Conservation (phyloP, 495 filamentous ascomycete genomes). For the Penicillium mononematosum region DNA sequence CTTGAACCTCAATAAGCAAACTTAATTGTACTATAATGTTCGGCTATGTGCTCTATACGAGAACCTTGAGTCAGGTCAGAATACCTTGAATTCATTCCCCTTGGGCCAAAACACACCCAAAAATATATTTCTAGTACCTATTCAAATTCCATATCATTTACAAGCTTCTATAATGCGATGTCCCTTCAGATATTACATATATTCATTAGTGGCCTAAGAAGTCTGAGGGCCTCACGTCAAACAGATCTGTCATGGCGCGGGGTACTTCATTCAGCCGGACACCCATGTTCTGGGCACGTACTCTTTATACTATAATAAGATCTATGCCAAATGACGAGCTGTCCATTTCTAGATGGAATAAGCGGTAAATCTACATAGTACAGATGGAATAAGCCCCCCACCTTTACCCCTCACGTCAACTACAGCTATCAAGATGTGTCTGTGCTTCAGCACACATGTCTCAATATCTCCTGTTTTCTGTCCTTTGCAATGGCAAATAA, state of each 20-base stretch:
- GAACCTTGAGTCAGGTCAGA: background rate
- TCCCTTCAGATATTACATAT: background rate
- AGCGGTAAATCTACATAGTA: background rate
- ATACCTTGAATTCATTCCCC: background rate
- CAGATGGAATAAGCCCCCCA: background rate
- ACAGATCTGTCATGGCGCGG: background rate
- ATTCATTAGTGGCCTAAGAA: background rate
- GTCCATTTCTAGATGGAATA: background rate
- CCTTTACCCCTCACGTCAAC: slow-evolving; percentile 8
- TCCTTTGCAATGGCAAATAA: slow-evolving; percentile 6
- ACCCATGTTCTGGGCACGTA: background rate
- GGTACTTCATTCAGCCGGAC: background rate
- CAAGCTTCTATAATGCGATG: background rate
- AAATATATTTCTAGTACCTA: background rate
- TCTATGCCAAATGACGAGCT: background rate
- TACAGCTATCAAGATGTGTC: background rate
- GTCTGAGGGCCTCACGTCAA: background rate
- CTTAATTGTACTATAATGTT: background rate
- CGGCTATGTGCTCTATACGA: background rate
- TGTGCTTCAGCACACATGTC: background rate
- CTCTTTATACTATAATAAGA: background rate
- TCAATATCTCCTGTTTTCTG: background rate
- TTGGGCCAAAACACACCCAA: no score
- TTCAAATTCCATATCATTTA: background rate
- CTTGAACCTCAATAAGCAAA: background rate